A percentile compares a stretch with the other conserved stretches of the same genome.
Evolutionary conservation across 1,284 basidiomycete species (phyloP).

Genomic region (Crucibulum cyathiforme): DNA sequence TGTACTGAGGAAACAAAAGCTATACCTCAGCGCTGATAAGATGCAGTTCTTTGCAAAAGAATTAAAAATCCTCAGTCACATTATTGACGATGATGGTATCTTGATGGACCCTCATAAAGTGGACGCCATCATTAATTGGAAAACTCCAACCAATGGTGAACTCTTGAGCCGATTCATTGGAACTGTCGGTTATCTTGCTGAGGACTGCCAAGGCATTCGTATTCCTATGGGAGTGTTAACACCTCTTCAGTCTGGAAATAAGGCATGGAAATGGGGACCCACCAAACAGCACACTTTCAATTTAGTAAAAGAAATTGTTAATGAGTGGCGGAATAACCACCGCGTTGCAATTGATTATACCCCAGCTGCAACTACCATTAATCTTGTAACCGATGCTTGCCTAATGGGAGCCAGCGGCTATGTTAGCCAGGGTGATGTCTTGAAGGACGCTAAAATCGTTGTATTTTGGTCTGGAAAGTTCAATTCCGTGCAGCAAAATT

Average conservation of each 20-base stretch:
- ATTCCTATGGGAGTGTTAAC: not conserved
- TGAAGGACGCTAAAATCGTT: not conserved
- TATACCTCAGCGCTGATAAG: constrained; percentile 35
- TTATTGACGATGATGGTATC: not conserved
- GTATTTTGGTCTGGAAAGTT: constrained; percentile 29
- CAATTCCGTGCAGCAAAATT: constrained; percentile 35
- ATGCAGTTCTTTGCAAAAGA: not conserved
- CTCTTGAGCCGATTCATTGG: not conserved
- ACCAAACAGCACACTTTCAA: not conserved
- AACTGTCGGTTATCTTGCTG: not conserved
- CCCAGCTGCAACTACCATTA: not conserved
- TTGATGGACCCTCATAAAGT: too few species aligned
- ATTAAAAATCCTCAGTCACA: not conserved
- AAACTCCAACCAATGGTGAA: not conserved
- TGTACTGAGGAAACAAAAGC: constrained; percentile 16
- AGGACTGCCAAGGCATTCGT: not conserved
- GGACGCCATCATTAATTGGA: too few species aligned
- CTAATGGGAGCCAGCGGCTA: not conserved
- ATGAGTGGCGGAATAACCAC: not conserved
- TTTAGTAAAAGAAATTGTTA: not conserved
- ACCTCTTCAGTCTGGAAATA: too few species aligned
- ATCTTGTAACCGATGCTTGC: not conserved
- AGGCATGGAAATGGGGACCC: too few species aligned
- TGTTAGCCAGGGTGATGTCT: not conserved
- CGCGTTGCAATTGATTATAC: not conserved